Conservation (phyloP, 495 filamentous ascomycete species). For the Trichoderma reesei region DNA sequence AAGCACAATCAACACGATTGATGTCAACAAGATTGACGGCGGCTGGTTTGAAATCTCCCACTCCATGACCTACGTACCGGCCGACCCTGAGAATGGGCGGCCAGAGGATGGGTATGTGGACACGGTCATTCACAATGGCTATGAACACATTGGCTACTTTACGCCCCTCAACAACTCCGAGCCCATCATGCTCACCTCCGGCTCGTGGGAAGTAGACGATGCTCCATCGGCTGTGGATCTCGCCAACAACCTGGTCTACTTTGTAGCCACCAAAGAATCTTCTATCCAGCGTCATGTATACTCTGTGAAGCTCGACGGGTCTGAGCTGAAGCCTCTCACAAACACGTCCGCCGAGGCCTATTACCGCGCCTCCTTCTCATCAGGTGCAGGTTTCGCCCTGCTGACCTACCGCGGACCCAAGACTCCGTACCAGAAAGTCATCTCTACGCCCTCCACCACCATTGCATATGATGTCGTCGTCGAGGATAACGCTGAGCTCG, state of each 20-base stretch:
- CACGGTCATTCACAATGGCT: slow-evolving; percentile 75
- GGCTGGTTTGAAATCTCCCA: slow-evolving; percentile 97
- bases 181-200: slow-evolving; percentile 76
- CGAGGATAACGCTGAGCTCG: slow-evolving; percentile 66
- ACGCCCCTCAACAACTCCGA: slow-evolving; percentile 75
- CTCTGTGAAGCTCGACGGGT: slow-evolving; percentile 70
- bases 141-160: slow-evolving; percentile 91
- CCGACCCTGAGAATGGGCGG: slow-evolving; percentile 67
- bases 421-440: slow-evolving; percentile 86
- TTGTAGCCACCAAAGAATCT: slow-evolving; percentile 75
- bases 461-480: slow-evolving; percentile 55
- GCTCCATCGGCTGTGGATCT: slow-evolving; percentile 86
- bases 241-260: slow-evolving; percentile 76
- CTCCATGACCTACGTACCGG: slow-evolving; percentile 75
- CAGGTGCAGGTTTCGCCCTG: slow-evolving; percentile 67
- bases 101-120: slow-evolving; percentile 85
- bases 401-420: slow-evolving; percentile 74
- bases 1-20: slow-evolving; percentile 63
- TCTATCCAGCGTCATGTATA: slow-evolving; percentile 88
- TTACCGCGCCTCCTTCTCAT: slow-evolving; percentile 79
- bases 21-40: slow-evolving; percentile 76
- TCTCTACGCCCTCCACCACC: slow-evolving; percentile 66
- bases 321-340: slow-evolving; percentile 59
- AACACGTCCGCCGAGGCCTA: slow-evolving; percentile 72
- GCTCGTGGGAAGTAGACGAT: slow-evolving; percentile 85